Evolutionary conservation across 2,329 filamentous ascomycete species (phyloP), one percentile per base, ranked within the genome.

Genomic region (Beauveria sp.): DNA sequence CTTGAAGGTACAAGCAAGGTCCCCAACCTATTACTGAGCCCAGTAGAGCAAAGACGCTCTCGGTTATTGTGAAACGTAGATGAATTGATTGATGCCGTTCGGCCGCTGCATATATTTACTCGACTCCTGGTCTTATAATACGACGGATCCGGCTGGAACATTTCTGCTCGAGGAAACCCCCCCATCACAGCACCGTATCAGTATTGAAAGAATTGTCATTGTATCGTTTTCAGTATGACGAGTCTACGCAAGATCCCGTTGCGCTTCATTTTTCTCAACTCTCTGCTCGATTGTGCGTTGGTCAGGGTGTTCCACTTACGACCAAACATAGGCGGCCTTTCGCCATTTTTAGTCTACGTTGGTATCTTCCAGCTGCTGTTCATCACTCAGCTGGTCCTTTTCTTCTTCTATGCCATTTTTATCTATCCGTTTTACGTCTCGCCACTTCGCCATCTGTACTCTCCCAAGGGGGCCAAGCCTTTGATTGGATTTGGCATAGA

Each of bases 401-500:
- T 49, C 2, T 28, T 12, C 4, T 38, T 65, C 7, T 77, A 75
- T 63, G 64, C 67, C 14, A 57, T 72, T 42, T 64, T 75, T 51
- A 53, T 78, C 24, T 77, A 74, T 55, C 75, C 75, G 5, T 64
- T 65, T 43, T 70, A 69, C 49, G 62, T 75, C 50, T 78, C 76
- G 1, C 73, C 75, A 0, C 64, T 76, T 9, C 70, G 74, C 9
- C 67, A 74, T 55, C 56, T 78, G 24, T 75, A 74, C 0, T 74
- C 72, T 1, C 74, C 75, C 18, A 71, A 70, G 64, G 73, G 70
- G 4, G 40, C 40, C 16, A 12, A 24, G 6, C 58, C 58, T 6
- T 9, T 60, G 7, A 20, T 53, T 24, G 58, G 58, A 4, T n/a
- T 26, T 60, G 58, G 58, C 16, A 18, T 24, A 20, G 58, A 60